Conservation (phyloP, 73 alveolate species). For the Breviolum minutum region DNA sequence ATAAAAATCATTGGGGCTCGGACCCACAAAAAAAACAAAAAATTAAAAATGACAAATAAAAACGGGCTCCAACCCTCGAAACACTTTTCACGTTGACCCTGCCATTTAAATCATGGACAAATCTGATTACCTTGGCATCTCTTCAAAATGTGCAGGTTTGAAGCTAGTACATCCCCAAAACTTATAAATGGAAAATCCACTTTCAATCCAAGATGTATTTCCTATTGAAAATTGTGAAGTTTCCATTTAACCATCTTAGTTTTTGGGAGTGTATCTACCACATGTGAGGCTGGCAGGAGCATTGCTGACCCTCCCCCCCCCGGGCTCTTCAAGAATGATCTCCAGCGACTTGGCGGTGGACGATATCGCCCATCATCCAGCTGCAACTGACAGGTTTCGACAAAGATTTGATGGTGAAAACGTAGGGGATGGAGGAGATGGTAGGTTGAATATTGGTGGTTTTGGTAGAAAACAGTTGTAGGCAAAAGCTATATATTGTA, state of each 20-base stretch:
- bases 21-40: too few relatives aligned
- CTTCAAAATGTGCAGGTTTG: too few relatives aligned
- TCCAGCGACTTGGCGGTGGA: slow-evolving; percentile 35
- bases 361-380: slow-evolving; percentile 41
- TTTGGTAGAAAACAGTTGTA: neutral
- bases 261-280: neutral
- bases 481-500: neutral
- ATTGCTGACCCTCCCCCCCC: neutral
- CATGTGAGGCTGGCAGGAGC: neutral
- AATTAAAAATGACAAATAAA: too few relatives aligned
- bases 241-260: neutral
- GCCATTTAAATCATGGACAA: too few relatives aligned
- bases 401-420: neutral
- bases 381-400: neutral
- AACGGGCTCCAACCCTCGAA: too few relatives aligned
- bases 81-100: too few relatives aligned
- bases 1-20: too few relatives aligned
- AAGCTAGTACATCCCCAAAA: too few relatives aligned
- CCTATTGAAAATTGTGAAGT: neutral
- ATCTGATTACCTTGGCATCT: too few relatives aligned
- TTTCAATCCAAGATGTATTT: neutral
- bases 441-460: neutral
- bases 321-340: neutral
- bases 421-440: neutral
- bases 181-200: too few relatives aligned